Evolutionary conservation across 768 basidiomycete species (phyloP), one percentile per base, ranked within the genome.

Genomic region (Termitomyces sp.): DNA sequence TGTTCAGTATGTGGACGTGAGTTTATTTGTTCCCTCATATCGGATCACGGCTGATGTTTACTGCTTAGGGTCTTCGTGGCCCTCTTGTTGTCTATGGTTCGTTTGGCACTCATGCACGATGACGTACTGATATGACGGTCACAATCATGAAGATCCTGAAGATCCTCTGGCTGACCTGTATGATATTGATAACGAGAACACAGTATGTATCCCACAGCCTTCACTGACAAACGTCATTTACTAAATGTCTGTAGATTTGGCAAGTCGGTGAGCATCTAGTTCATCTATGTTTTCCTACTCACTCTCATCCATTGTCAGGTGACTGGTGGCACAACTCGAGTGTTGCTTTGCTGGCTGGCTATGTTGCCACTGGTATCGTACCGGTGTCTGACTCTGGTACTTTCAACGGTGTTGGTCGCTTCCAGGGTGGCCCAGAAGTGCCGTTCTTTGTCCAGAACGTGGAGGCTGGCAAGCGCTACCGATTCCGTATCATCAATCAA

Each of bases 401-500:
- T n/a, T 74, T 84, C 58, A 84, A 83, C 52, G 79, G 79, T 6
- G 63, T 63, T 16, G 81, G 79, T 16, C 78, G 82, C 51, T 75
- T 64, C 65, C 57, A 68, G 5, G 70, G 71, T 3, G 82, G 82
- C 6, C 79, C 81, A 20, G 50, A 48, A 10, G 68, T 71, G 3
- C 68, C 74, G 0, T 73, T 78, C 46, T 57, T 79, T 0, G 72
- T 80, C 6, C 65, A 80, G 58, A 57, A 57, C 32, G 56, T 57
- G 5, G 38, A 65, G 69, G 5, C 59, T 0, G 78, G 77, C 13
- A 73, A 74, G 54, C 72, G 81, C 40, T 85, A 85, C 65, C 79
- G 84, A 44, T 77, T 85, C 71, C 81, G 83, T 12, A 56, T 86
- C 14, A 68, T 86, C 64, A 77, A 77, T 54, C 74, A 74, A 28